Conservation (phyloP, 192 early-diverging fungal species). For the Phycomyces nitens region DNA sequence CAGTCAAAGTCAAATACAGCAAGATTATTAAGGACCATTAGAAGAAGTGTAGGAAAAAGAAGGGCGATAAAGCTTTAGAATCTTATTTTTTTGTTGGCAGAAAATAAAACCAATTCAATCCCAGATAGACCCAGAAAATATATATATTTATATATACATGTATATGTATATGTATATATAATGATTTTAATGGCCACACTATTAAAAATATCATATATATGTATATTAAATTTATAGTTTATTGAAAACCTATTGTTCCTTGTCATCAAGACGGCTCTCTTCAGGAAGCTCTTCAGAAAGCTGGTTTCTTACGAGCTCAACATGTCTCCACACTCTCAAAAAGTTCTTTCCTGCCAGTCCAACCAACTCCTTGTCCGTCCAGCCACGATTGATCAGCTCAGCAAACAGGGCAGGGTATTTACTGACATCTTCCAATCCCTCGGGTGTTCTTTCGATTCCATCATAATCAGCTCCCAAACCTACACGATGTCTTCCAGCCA, state of each 20-base stretch:
- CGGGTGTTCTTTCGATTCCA: conserved; percentile 45
- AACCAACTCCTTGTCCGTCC: conserved; percentile 36
- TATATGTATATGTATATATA: too few relatives aligned
- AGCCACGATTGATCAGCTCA: conserved; percentile 36
- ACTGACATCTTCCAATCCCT: conserved; percentile 53
- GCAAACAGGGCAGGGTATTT: conserved; percentile 35
- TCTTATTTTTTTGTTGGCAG: too few relatives aligned
- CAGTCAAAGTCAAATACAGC: conserved; percentile 71
- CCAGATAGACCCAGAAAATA: too few relatives aligned
- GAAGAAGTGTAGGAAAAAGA: background rate
- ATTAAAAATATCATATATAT: too few relatives aligned
- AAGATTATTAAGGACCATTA: conserved; percentile 12
- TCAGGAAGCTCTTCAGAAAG: conserved; percentile 17
- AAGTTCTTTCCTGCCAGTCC: conserved; percentile 41
- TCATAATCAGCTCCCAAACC: conserved; percentile 67
- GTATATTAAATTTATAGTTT: too few relatives aligned
- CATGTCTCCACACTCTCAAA: conserved; percentile 36
- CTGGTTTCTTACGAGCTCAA: conserved; percentile 33
- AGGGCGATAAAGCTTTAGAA: background rate
- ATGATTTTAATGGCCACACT: too few relatives aligned
- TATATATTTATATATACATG: too few relatives aligned
- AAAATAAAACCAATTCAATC: too few relatives aligned
- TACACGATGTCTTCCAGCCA: conserved; percentile 51
- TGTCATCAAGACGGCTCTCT: conserved; percentile 20
- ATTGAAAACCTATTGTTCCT: background rate